A percentile compares a stretch with the other conserved stretches of the same genome.
These are phyloP conservation scores for Phaffia rhodozyma DNA, from an alignment of 1,284 basidiomycete species.

Conservation along the genomic window DNA sequence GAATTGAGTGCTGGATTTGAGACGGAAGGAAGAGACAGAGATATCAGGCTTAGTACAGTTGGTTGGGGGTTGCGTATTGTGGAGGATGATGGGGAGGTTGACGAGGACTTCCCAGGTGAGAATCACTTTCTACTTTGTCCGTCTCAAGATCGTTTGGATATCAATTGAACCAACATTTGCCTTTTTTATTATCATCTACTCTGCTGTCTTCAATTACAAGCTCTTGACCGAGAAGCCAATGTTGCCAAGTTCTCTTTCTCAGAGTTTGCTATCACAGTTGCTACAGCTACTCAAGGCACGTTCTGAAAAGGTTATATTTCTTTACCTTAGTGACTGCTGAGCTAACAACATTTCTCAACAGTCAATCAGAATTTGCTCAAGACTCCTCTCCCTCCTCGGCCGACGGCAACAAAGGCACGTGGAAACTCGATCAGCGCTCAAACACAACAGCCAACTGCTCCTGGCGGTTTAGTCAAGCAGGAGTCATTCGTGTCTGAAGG, in stretches of 20 bases:
- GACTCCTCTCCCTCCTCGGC: constrained; percentile 1
- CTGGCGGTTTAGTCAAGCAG: neutral
- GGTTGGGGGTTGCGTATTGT: constrained; percentile 94
- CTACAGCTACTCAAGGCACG: constrained; percentile 61
- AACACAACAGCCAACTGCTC: neutral
- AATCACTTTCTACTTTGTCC: neutral
- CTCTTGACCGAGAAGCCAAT: constrained; percentile 74
- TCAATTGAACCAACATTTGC: neutral
- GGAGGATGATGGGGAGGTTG: constrained; percentile 94
- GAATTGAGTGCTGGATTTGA: constrained; percentile 54
- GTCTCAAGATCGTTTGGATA: neutral
- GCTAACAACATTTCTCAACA: neutral
- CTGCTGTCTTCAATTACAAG: constrained; percentile 36
- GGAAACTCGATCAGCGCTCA: neutral
- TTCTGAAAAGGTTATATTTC: constrained; percentile 6
- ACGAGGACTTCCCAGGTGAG: constrained; percentile 91
- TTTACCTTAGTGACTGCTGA: no score
- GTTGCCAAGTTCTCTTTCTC: constrained; percentile 82
- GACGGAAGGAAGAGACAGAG: constrained; percentile 44
- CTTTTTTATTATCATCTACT: neutral
- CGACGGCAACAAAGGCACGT: neutral
- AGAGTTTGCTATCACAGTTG: constrained; percentile 72
- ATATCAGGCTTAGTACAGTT: constrained; percentile 53
- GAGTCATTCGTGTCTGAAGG: constrained; percentile 3
- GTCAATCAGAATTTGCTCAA: neutral